Conservation (phyloP, 2,329 filamentous ascomycete species). For the Septoria linicola region DNA sequence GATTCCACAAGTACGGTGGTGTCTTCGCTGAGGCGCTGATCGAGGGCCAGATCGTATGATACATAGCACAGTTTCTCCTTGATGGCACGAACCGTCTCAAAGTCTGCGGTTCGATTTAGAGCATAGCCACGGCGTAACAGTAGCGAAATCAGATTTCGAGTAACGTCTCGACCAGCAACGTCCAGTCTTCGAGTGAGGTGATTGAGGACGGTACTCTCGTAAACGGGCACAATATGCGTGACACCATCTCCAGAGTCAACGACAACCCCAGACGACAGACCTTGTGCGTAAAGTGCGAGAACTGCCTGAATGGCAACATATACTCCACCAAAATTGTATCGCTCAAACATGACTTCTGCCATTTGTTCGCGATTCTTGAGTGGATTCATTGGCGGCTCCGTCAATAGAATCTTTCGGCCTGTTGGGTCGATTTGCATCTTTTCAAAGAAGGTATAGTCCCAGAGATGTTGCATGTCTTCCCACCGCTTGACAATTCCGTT, state of each 20-base stretch:
- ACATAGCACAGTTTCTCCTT: slow-evolving; percentile 99
- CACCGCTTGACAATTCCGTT: slow-evolving; percentile 99
- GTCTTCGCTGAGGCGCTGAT: slow-evolving; percentile 94
- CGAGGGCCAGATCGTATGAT: slow-evolving; percentile 93
- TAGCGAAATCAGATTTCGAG: slow-evolving; percentile 94
- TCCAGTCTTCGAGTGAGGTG: slow-evolving; percentile 92
- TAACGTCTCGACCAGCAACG: slow-evolving; percentile 94
- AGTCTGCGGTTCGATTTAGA: slow-evolving; percentile 96
- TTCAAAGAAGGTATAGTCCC: slow-evolving; percentile 98
- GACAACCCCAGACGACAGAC: slow-evolving; percentile 80
- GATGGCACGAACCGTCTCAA: slow-evolving; percentile 97
- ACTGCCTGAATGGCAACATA: slow-evolving; percentile 98
- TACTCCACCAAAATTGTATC: slow-evolving; percentile 92
- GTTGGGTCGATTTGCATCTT: slow-evolving; percentile 91
- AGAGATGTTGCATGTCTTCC: slow-evolving; percentile 99
- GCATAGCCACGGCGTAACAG: slow-evolving; percentile 92
- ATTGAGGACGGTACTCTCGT: slow-evolving; percentile 96
- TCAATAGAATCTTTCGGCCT: slow-evolving; percentile 94
- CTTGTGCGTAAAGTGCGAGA: slow-evolving; percentile 92
- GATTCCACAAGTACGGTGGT: slow-evolving; percentile 96
- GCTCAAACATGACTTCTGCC: slow-evolving; percentile 99
- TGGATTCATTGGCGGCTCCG: slow-evolving; percentile 97
- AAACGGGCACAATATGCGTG: slow-evolving; percentile 97
- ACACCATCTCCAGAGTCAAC: slow-evolving; percentile 98
- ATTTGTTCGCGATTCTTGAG: slow-evolving; percentile 96